These are phyloP conservation scores for Fomitopsis serialis DNA, from an alignment of 768 basidiomycete species.

Conservation along the genomic window DNA sequence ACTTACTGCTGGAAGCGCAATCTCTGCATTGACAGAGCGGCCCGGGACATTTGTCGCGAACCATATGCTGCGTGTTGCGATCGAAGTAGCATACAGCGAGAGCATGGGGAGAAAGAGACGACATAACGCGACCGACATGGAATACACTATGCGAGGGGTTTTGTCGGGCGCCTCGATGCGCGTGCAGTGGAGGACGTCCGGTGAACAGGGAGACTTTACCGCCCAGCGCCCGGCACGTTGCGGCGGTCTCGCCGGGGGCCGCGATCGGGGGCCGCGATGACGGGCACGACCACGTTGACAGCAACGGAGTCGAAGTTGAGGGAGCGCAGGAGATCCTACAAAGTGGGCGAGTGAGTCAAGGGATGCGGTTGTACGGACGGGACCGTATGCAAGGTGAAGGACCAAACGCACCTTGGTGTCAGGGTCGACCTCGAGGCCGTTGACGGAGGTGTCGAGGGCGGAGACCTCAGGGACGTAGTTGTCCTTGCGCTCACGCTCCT, in stretches of 20 bases:
- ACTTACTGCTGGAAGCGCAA: too few relatives aligned
- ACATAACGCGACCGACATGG: too few relatives aligned
- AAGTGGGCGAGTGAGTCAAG: neutral
- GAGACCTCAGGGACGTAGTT: conserved; percentile 99
- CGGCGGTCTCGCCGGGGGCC: conserved; percentile 69
- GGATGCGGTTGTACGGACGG: too few relatives aligned
- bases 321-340: conserved; percentile 77
- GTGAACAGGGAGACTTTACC: conserved; percentile 16
- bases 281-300: conserved; percentile 63
- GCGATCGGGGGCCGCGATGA: conserved; percentile 64
- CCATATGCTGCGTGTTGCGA: too few relatives aligned
- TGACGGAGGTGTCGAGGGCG: conserved; percentile 75
- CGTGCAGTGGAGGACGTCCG: too few relatives aligned
- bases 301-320: conserved; percentile 94
- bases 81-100: too few relatives aligned
- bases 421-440: conserved; percentile 80
- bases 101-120: too few relatives aligned
- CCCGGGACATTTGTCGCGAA: too few relatives aligned
- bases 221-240: conserved; percentile 78
- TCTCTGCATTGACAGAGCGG: too few relatives aligned
- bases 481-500: conserved; percentile 98
- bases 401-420: conserved; percentile 82
- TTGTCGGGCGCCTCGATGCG: too few relatives aligned
- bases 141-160: too few relatives aligned
- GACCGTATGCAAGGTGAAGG: too few relatives aligned